Base-by-base conservation (phyloP, 345 rosid genomes). In the Erucastrum elatum region DNA sequence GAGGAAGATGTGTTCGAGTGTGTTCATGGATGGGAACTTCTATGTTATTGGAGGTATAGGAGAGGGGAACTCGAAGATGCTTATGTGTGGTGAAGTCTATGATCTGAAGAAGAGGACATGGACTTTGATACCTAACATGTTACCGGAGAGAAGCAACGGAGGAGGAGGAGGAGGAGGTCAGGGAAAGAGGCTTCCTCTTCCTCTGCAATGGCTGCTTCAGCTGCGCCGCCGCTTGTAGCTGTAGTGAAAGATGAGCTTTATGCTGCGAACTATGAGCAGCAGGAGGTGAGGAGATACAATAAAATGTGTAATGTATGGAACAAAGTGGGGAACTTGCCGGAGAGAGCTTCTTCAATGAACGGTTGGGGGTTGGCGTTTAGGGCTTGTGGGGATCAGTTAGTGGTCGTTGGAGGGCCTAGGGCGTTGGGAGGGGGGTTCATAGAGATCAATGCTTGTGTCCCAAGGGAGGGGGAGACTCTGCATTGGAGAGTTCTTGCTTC, bases 331-430 rank as follows among this genome's bases (percentile, higher is more conserved):
- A 70, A 73, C 15, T 69, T 94, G 74, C 97, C 98, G 0, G 87
- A 75, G 27, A 74, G 65, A 59, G 88, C 86, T n/a, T 72, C 31
- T 64, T 87, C 94, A 0, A 74, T 76, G 87, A 85, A 88, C 4
- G 97, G 97, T 16, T 94, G 97, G 98, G 98, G 97, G n/a, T 21
- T 94, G 29, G 98, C 94, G 3, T 94, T 94, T 77, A 83, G 88
- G 72, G 94, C 90, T 4, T 90, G 93, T 60, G 97, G 98, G 6
- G 87, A 92, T 74, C 82, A 65, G 68, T 79, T 90, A 39, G 83
- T 89, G 25, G 91, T 90, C 26, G 75, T 94, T 1, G 91, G 96
- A 2, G 94, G 93, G 16, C 91, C 89, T 37, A 85, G 87, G 79
- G 61, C 68, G 71, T 27, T 21, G 2, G 90, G 82, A 44, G 88